phyloP scores from a whole-genome alignment of 495 filamentous ascomycete genomes.

The Aspergillus mulundensis region DNA sequence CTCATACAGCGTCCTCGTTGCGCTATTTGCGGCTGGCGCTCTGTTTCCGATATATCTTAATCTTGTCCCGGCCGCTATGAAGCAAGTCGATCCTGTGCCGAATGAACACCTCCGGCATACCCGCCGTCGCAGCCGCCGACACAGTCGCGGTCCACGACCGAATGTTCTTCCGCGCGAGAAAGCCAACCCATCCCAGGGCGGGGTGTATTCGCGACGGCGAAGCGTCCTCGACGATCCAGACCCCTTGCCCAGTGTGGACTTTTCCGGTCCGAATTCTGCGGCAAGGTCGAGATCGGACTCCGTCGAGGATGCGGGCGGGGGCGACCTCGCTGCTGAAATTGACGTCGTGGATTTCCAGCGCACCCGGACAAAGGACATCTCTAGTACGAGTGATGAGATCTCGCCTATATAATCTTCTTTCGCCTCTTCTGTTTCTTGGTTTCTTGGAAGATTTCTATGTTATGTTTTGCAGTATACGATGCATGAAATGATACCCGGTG shows the following conservation, averaged over 20 bases:
- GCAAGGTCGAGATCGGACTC: not conserved
- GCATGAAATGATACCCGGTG: constrained; percentile 5
- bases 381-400: not conserved
- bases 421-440: not conserved
- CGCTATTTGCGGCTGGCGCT: constrained; percentile 52
- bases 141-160: constrained; percentile 8
- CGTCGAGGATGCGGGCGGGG: not conserved
- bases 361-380: not conserved
- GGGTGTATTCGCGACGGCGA: constrained; percentile 37
- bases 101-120: constrained; percentile 41
- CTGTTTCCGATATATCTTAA: constrained; percentile 62
- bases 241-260: constrained; percentile 26
- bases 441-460: not conserved
- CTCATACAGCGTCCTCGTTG: constrained; percentile 55
- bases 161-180: constrained; percentile 30
- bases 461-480: not conserved
- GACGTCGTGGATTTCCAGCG: not conserved
- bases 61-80: constrained; percentile 50
- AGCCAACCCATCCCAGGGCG: constrained; percentile 31
- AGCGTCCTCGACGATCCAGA: constrained; percentile 35
- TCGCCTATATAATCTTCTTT: not conserved
- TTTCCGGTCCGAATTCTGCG: not conserved
- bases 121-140: constrained; percentile 25
- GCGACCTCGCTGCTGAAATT: not conserved
- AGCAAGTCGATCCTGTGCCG: constrained; percentile 56